phyloP scores from a whole-genome alignment of 495 filamentous ascomycete genomes.

The Apodospora peruviana region DNA sequence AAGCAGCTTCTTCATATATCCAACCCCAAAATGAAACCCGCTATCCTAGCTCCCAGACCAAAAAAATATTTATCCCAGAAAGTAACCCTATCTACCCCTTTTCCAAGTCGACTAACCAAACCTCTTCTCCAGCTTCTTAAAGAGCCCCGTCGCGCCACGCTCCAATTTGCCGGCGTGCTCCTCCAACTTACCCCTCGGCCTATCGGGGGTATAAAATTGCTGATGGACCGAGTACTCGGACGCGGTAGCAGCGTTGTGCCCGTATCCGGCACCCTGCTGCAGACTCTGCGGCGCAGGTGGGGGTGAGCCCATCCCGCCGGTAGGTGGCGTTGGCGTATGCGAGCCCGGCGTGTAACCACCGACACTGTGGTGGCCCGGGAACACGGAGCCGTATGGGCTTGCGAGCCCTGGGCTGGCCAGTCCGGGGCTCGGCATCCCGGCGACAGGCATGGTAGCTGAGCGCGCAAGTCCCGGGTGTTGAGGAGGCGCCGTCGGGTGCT shows the following conservation, averaged over 20 bases:
- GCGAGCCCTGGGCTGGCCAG: conserved; percentile 20
- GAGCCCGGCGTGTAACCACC: conserved; percentile 24
- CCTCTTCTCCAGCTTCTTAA: conserved; percentile 88
- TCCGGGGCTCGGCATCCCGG: conserved; percentile 19
- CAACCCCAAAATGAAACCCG: neutral
- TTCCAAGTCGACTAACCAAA: conserved; percentile 40
- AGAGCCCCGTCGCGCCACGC: conserved; percentile 69
- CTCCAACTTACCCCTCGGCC: conserved; percentile 56
- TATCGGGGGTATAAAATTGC: conserved; percentile 71
- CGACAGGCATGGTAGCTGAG: conserved; percentile 36
- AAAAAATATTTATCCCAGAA: conserved; percentile 1
- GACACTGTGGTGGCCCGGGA: neutral
- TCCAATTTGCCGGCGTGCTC: conserved; percentile 64
- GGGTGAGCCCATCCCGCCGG: conserved; percentile 15
- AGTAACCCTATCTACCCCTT: neutral
- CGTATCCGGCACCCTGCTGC: conserved; percentile 50
- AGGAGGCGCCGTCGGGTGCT: conserved; percentile 15
- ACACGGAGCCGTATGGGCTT: conserved; percentile 33
- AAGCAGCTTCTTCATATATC: neutral
- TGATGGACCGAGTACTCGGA: conserved; percentile 63
- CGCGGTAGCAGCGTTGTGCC: conserved; percentile 33
- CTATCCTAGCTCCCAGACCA: neutral
- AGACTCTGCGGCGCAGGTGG: conserved; percentile 16
- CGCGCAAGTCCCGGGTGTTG: conserved; percentile 38
- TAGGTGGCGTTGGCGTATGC: conserved; percentile 24